Percentiles rank a stretch among this genome's conserved stretches.
Conservation (phyloP, 1,139 yeast genomes). For the Kodamaea fungicola region DNA sequence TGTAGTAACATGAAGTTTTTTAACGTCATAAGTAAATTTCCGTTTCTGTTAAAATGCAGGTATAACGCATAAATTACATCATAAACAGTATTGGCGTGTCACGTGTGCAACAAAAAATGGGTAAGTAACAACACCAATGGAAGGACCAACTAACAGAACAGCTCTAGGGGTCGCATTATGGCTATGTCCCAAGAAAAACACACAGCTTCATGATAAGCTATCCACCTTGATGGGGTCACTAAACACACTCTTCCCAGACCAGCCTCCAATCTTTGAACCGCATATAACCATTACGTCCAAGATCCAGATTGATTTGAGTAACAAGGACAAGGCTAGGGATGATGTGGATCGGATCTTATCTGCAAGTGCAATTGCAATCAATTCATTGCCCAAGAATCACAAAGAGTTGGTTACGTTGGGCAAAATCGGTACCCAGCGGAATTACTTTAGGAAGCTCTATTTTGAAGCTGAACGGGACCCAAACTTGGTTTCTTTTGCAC, state of each 20-base stretch:
- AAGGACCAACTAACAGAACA: constrained; percentile 1
- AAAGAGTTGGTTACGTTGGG: constrained; percentile 38
- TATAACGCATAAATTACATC: background rate
- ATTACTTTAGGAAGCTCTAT: constrained; percentile 48
- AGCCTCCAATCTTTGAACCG: constrained; percentile 64
- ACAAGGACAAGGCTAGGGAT: constrained; percentile 38
- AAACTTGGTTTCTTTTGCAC: constrained; percentile 61
- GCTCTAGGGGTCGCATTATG: constrained; percentile 60
- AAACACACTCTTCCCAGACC: constrained; percentile 67
- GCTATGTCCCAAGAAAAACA: constrained; percentile 65
- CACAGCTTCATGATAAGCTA: constrained; percentile 55
- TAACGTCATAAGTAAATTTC: too few relatives aligned
- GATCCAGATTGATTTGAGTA: constrained; percentile 40
- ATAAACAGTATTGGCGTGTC: background rate
- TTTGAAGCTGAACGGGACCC: constrained; percentile 55
- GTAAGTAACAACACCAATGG: background rate
- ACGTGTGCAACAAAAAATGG: background rate
- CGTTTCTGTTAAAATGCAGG: background rate
- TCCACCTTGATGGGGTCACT: constrained; percentile 61
- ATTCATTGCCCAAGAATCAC: constrained; percentile 40
- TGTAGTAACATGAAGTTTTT: too few relatives aligned
- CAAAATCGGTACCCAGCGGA: constrained; percentile 34
- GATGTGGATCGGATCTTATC: constrained; percentile 62
- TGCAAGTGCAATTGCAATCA: constrained; percentile 64
- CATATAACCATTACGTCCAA: constrained; percentile 74